A percentile compares a stretch with the other conserved stretches of the same genome.
phyloP scores from a whole-genome alignment of 1,139 yeast species.

The Suhomyces wounanorum region DNA sequence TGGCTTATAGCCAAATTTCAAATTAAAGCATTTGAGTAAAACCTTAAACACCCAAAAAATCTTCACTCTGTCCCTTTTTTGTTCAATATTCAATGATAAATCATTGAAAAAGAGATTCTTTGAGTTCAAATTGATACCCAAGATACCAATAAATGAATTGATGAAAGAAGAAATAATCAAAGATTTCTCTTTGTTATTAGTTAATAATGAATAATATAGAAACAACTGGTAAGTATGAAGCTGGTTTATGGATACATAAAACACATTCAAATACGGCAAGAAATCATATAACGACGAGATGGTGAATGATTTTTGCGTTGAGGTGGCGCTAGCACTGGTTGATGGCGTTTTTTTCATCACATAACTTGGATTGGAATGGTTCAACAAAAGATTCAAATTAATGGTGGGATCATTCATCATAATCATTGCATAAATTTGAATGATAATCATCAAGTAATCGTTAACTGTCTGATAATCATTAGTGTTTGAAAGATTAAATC shows the following conservation, averaged over 20 bases:
- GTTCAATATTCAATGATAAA: constrained; percentile 38
- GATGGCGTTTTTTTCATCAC: constrained; percentile 16
- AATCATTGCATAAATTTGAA: constrained; percentile 50
- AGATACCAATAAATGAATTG: constrained; percentile 48
- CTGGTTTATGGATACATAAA: constrained; percentile 44
- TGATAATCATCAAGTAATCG: constrained; percentile 51
- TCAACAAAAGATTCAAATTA: constrained; percentile 42
- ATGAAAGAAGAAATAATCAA: constrained; percentile 44
- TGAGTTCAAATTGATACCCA: constrained; percentile 50
- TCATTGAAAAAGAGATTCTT: constrained; percentile 51
- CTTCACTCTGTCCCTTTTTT: constrained; percentile 54
- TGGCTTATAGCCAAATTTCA: constrained; percentile 52
- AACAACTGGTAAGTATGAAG: constrained; percentile 47
- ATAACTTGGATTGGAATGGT: constrained; percentile 42
- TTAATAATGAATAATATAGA: constrained; percentile 45
- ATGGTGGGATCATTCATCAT: constrained; percentile 51
- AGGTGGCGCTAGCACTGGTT: constrained; percentile 13
- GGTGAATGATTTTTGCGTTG: constrained; percentile 3
- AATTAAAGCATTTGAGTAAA: constrained; percentile 51
- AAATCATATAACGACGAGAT: constrained; percentile 47
- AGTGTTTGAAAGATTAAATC: constrained; percentile 47
- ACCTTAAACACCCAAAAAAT: constrained; percentile 63
- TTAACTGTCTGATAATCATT: constrained; percentile 54
- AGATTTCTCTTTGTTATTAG: constrained; percentile 51
- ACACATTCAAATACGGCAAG: constrained; percentile 48